Evolutionary conservation across 208 protist genomes (phyloP).

Genomic region (Trypanosoma scelopori): DNA sequence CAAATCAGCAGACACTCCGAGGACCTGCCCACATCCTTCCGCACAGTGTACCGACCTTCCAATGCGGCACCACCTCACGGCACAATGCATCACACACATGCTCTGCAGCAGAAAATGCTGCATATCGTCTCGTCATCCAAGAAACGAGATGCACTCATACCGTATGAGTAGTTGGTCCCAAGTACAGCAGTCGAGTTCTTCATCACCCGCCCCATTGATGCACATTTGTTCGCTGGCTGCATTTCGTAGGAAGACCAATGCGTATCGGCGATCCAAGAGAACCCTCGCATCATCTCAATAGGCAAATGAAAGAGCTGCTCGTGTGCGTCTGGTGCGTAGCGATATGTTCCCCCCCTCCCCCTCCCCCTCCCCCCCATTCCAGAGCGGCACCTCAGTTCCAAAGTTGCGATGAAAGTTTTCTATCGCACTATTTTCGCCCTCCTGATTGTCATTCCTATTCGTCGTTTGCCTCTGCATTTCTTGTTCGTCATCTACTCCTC

Average conservation of each 20-base stretch:
- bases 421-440: neutral
- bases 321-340: constrained; percentile 1
- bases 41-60: constrained; percentile 3
- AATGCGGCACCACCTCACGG: constrained; percentile 28
- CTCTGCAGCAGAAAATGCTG: neutral
- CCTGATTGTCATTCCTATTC: neutral
- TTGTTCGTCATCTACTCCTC: neutral
- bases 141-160: too few relatives aligned
- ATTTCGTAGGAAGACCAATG: neutral
- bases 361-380: too few relatives aligned
- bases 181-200: too few relatives aligned
- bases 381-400: neutral
- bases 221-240: too few relatives aligned
- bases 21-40: constrained; percentile 50
- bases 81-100: constrained; percentile 27
- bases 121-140: neutral
- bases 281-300: neutral
- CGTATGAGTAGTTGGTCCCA: too few relatives aligned
- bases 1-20: constrained; percentile 77
- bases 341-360: neutral
- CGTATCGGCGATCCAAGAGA: neutral
- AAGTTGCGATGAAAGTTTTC: neutral
- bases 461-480: neutral
- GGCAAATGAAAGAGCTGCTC: neutral
- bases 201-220: too few relatives aligned